phyloP scores from a whole-genome alignment of 2,329 filamentous ascomycete genomes.

The Colletotrichum lini region DNA sequence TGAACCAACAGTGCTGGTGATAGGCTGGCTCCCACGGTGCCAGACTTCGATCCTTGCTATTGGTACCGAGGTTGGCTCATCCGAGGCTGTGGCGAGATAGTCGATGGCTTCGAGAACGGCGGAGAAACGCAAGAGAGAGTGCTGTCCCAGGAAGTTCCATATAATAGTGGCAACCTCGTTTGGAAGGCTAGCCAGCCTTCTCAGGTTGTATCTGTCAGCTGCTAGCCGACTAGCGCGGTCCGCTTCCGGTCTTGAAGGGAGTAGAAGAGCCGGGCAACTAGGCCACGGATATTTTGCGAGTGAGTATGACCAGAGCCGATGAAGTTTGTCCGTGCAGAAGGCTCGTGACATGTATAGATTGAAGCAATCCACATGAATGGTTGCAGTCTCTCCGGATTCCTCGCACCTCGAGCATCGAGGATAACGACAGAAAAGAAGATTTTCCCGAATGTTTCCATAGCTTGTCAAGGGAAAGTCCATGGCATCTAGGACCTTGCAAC shows the following conservation, averaged over 20 bases:
- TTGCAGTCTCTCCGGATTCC: conserved; percentile 5
- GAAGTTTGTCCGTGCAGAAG: not conserved
- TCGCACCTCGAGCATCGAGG: not conserved
- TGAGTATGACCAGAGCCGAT: conserved; percentile 9
- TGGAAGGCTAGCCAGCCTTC: conserved; percentile 2
- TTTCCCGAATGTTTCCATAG: not conserved
- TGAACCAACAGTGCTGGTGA: not conserved
- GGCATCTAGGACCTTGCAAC: conserved; percentile 1
- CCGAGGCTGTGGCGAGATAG: not conserved
- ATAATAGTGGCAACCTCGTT: not conserved
- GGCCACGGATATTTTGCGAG: conserved; percentile 8
- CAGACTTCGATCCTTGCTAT: conserved; percentile 2
- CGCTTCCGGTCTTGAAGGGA: not conserved
- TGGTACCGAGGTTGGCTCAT: not conserved
- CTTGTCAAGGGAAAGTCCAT: not conserved
- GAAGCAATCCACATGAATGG: conserved; percentile 5
- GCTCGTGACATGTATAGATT: conserved; percentile 3
- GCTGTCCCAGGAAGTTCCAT: not conserved
- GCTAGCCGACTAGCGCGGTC: conserved; percentile 5
- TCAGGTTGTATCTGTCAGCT: conserved; percentile 4
- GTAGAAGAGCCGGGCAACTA: conserved; percentile 1
- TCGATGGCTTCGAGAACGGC: not conserved
- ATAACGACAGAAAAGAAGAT: conserved; percentile 5
- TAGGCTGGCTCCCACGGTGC: not conserved
- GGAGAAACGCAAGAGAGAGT: conserved; percentile 10